Evolutionary conservation across 495 filamentous ascomycete genomes (phyloP), one percentile per base, ranked within the genome.

Genomic region (Lineolata rhizophorae): DNA sequence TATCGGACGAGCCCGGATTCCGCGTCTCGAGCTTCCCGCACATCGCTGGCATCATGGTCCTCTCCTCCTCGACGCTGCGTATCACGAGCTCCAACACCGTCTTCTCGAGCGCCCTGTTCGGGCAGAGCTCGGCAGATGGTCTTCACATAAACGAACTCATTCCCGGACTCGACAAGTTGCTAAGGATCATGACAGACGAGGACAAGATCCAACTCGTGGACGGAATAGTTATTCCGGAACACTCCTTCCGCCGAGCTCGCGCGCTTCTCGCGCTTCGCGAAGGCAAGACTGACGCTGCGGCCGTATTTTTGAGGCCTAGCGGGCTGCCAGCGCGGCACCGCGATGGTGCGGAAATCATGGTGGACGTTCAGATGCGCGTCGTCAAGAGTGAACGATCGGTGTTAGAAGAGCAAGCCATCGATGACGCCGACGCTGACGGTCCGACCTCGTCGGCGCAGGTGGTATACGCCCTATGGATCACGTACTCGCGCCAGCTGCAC

Each of bases 151-250:
- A 61, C 14, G 64, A 78, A 11, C 55, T 97, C 17, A 75, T 97
- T 15, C 87, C 85, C 0, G 66, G 73, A 17, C 95, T 97, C 43
- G 81, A 87, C 43, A 65, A 71, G 37, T 65, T 92, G 17, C 57
- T 97, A 27, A 60, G 67, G 29, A 62, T 85, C 28, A 59, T 97
- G 32, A 77, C 68, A 3, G 77, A 92, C 34, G 80, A 94, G 44
- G 85, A 95, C 40, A 66, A 77, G 26, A 61, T 93, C 30, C 57
- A 62, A 15, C 60, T 94, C 13, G 64, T 74, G 11, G 90, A 97
- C 49, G 90, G 87, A n/a, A 82, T 95, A 33, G 83, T 97, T 18
- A 73, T 97, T 32, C 90, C 87, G 3, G 87, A 97, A 52, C 80
- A 92, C 48, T 87, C 76, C 37, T 95, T 95, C 51, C 70, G 90